Evolutionary conservation across 106 monocot genomes (phyloP), one percentile per base, ranked within the genome.

Genomic region (Apostasia shenzhenica): DNA sequence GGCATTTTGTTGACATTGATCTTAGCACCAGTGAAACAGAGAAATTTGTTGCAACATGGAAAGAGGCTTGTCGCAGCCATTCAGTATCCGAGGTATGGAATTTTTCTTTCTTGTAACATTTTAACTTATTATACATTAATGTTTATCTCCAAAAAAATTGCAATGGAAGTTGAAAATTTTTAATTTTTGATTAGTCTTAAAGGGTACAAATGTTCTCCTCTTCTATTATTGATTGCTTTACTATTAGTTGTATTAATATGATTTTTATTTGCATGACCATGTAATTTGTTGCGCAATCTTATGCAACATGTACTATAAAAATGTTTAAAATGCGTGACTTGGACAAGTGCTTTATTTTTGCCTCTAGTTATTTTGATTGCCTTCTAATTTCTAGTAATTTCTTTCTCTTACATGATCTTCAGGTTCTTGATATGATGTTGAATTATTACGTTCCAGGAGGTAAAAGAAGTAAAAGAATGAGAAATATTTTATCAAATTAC

Each of bases 401-500:
- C 26, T 26, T 26, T 26, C 26, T 7, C 47, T 57, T 3, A 12
- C 42, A 57, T 72, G 52, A 48, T 64, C 38, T 75, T 69, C 79
- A 99, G 99, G 81, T 99, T 37, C 76, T 99, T 74, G 81, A 78
- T 54, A 72, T 79, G 77, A 78, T 99, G 85, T 37, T 82, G 63
- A 68, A 68, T 54, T 85, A 78, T 76, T 93, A 93, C 66, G 38
- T n/a, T 14, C 5, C 55, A 63, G 47, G 55, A 61, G 37, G 10
- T 45, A 70, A 64, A 38, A 58, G 73, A 14, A 78, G 72, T 45
- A 79, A 69, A 53, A 87, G 39, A 67, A 61, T 69, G 64, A 81
- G 41, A 72, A 70, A 70, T 55, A 52, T 81, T 26, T 83, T 90
- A 76, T 83, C 74, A 45, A 58, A 59, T 26, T 76, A 79, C 67